Evolutionary conservation across 1,284 basidiomycete genomes (phyloP), one percentile per base, ranked within the genome.

Genomic region (Marasmius sp.): DNA sequence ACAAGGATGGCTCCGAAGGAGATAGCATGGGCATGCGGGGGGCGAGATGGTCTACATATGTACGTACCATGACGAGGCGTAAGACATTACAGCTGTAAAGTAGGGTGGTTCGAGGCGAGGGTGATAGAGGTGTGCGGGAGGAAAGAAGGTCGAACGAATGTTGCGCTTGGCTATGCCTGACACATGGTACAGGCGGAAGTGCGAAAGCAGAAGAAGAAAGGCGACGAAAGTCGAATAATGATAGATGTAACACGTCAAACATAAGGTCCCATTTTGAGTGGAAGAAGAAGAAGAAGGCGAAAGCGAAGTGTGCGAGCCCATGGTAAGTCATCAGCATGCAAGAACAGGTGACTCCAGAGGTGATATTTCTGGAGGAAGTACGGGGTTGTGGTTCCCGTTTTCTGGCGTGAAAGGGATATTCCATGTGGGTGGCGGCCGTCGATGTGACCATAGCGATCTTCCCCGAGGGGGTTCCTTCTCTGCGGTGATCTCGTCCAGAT

Each of bases 181-280:
- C 6, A 37, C 36, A 36, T n/a, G 37, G 34, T n/a, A 37, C 52
- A 54, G 34, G n/a, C 7, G 38, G 34, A 54, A 5, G 27, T 27
- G 27, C 27, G 27, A 54, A 38, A 38, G 20, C 36, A 54, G 37
- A 38, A 16, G 48, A 33, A 33, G n/a, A 49, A 20, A 22, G 12
- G 8, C 11, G 45, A 50, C 9, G 20, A 49, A 59, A 39, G 51
- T 14, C 57, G 57, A 59, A 59, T 59, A 59, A 59, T 59, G 57
- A 59, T 59, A 51, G 47, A 16, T 50, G 57, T 27, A 37, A 51
- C 22, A 16, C 14, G 14, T 11, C 27, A 49, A 58, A 49, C 20
- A 27, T 18, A 14, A 50, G 34, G 38, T 43, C 38, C 27, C 14
- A 12, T 14, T 36, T 11, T n/a, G 53, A 41, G 16, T 22, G 49